These are phyloP conservation scores for Fusarium anthophilum DNA, from an alignment of 2,329 filamentous ascomycete species.

Conservation along the genomic window DNA sequence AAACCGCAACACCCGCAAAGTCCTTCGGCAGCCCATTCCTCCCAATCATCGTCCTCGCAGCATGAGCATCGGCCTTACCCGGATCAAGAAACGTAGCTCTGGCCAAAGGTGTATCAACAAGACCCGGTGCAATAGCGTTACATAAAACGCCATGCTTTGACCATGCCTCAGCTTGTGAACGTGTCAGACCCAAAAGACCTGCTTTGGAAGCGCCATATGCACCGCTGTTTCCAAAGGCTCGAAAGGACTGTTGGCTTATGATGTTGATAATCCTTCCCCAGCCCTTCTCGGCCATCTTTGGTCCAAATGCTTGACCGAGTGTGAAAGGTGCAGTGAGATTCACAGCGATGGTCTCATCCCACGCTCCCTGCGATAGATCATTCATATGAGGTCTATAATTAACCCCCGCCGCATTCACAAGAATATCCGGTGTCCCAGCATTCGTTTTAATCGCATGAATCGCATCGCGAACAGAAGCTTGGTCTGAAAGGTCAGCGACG, in stretches of 20 bases:
- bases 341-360: conserved; percentile 46
- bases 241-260: conserved; percentile 46
- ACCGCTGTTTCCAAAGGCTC: conserved; percentile 47
- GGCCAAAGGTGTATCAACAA: conserved; percentile 45
- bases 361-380: conserved; percentile 39
- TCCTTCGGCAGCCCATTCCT: conserved; percentile 46
- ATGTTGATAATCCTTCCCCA: conserved; percentile 49
- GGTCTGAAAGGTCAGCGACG: conserved; percentile 29
- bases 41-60: conserved; percentile 44
- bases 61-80: conserved; percentile 36
- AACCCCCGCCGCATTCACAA: conserved; percentile 47
- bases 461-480: conserved; percentile 16
- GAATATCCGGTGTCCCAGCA: conserved; percentile 44
- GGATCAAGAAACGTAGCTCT: conserved; percentile 35
- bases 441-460: conserved; percentile 32
- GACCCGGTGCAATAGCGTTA: conserved; percentile 47
- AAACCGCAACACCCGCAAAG: conserved; percentile 46
- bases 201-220: conserved; percentile 48
- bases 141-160: conserved; percentile 46
- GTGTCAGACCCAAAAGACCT: conserved; percentile 44
- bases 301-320: conserved; percentile 47
- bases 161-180: conserved; percentile 50
- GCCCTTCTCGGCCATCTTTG: conserved; percentile 44
- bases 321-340: conserved; percentile 48
- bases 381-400: conserved; percentile 46